phyloP scores from a whole-genome alignment of 1,284 basidiomycete species.

The Cryptococcus maquisensis region DNA sequence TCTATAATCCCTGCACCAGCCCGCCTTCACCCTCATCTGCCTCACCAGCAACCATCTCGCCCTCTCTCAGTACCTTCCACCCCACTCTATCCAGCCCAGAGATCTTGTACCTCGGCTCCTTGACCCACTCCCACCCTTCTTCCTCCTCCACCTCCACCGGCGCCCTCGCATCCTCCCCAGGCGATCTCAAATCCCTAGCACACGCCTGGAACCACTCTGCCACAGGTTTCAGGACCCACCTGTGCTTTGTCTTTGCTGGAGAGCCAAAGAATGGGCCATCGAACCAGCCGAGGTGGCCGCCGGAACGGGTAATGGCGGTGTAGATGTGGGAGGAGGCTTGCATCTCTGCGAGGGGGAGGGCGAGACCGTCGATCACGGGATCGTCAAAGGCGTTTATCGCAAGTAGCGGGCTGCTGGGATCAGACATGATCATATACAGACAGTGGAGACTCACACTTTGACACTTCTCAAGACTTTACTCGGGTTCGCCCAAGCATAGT shows the following conservation, averaged over 20 bases:
- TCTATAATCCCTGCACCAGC: constrained; percentile 30
- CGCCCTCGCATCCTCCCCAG: background rate
- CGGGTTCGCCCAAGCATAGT: constrained; percentile 68
- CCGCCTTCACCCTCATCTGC: constrained; percentile 28
- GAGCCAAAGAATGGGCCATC: constrained; percentile 49
- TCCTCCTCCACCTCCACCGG: constrained; percentile 10
- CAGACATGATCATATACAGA: background rate
- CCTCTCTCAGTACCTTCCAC: constrained; percentile 38
- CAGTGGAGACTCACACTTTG: constrained; percentile 32
- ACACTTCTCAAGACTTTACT: constrained; percentile 38
- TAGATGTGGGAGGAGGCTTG: constrained; percentile 63
- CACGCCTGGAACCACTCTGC: constrained; percentile 40
- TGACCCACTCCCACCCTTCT: constrained; percentile 32
- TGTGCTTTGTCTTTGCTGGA: constrained; percentile 4
- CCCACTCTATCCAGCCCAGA: constrained; percentile 24
- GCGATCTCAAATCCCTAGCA: constrained; percentile 15
- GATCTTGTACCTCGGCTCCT: constrained; percentile 19
- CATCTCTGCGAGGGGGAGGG: constrained; percentile 55
- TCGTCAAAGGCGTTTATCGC: constrained; percentile 87
- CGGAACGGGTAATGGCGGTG: constrained; percentile 68
- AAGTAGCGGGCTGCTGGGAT: constrained; percentile 53
- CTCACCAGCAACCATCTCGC: constrained; percentile 24
- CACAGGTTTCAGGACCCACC: constrained; percentile 45
- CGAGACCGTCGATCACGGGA: constrained; percentile 65
- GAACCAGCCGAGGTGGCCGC: constrained; percentile 97